These are phyloP conservation scores for Rhynchosporium agropyri DNA, from an alignment of 2,329 filamentous ascomycete species.

Conservation along the genomic window DNA sequence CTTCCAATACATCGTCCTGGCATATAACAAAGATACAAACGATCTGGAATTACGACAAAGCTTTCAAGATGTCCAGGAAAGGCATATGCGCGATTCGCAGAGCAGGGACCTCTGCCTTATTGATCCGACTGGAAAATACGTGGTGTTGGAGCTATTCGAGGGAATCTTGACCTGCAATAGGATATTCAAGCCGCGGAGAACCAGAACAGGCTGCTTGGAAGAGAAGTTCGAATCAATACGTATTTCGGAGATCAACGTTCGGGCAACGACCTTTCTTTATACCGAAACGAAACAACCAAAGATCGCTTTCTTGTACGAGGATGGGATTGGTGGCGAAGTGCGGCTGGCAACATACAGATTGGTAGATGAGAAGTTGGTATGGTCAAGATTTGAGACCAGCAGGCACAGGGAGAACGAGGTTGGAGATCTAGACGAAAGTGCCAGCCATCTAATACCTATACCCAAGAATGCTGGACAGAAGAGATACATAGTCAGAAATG, in stretches of 20 bases:
- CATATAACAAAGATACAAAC: slow-evolving; percentile 68
- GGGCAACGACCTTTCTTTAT: slow-evolving; percentile 67
- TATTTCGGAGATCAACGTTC: slow-evolving; percentile 67
- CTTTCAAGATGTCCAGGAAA: slow-evolving; percentile 58
- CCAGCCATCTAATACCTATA: slow-evolving; percentile 65
- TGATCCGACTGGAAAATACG: slow-evolving; percentile 73
- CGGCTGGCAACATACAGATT: slow-evolving; percentile 62
- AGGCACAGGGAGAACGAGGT: slow-evolving; percentile 59
- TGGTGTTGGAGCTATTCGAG: slow-evolving; percentile 70
- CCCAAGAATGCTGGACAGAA: slow-evolving; percentile 59
- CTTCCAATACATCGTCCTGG: slow-evolving; percentile 86
- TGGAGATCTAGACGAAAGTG: slow-evolving; percentile 57
- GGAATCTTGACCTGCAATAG: slow-evolving; percentile 67
- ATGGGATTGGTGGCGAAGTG: slow-evolving; percentile 59
- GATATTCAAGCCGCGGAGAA: slow-evolving; percentile 56
- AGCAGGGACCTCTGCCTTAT: slow-evolving; percentile 82
- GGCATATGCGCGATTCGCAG: slow-evolving; percentile 73
- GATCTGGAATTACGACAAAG: slow-evolving; percentile 54
- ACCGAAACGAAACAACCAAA: slow-evolving; percentile 58
- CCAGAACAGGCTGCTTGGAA: slow-evolving; percentile 54
- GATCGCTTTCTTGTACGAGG: slow-evolving; percentile 66
- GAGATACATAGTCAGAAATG: slow-evolving; percentile 61
- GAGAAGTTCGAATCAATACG: slow-evolving; percentile 63
- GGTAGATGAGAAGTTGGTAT: slow-evolving; percentile 58
- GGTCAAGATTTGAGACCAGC: slow-evolving; percentile 56